Percentiles rank a stretch among this genome's conserved stretches.
Conservation (phyloP, 2,329 filamentous ascomycete species). For the Colletotrichum incanum region DNA sequence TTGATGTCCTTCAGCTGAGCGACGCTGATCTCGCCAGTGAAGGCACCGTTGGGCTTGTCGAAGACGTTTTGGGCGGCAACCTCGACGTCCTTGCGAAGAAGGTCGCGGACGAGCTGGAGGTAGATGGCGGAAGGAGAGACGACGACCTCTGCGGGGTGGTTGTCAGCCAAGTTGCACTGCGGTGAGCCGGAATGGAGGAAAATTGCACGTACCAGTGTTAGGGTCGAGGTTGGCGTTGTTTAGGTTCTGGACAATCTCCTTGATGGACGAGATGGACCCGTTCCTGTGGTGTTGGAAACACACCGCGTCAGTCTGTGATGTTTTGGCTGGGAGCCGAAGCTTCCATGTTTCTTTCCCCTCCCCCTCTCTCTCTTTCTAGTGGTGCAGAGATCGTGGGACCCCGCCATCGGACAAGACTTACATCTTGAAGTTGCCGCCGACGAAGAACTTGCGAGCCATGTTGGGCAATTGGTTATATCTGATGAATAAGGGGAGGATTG, state of each 20-base stretch:
- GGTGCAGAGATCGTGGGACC: constrained; percentile 28
- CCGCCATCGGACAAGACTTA: constrained; percentile 60
- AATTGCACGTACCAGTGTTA: constrained; percentile 74
- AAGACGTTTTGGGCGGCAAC: constrained; percentile 97
- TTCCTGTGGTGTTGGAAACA: constrained; percentile 76
- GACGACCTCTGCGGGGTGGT: constrained; percentile 83
- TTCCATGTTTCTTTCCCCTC: constrained; percentile 18
- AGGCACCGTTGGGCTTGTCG: constrained; percentile 96
- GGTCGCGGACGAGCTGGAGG: constrained; percentile 87
- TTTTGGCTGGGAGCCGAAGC: constrained; percentile 3
- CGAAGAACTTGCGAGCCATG: constrained; percentile 97
- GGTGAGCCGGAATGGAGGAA: background rate
- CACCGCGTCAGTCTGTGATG: constrained; percentile 40
- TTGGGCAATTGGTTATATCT: constrained; percentile 62
- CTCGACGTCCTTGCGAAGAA: constrained; percentile 82
- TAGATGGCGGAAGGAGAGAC: constrained; percentile 93
- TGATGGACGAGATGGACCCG: constrained; percentile 90
- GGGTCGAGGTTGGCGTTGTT: constrained; percentile 87
- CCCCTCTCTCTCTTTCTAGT: background rate
- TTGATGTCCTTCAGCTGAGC: constrained; percentile 90
- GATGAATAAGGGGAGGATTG: constrained; percentile 17
- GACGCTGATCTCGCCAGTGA: constrained; percentile 96
- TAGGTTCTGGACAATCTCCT: constrained; percentile 89
- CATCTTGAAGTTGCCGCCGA: constrained; percentile 99
- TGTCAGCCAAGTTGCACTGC: constrained; percentile 30